A percentile compares a stretch with the other conserved stretches of the same genome.
phyloP scores from a whole-genome alignment of 2,329 filamentous ascomycete genomes.

The Fusarium ramigenum region DNA sequence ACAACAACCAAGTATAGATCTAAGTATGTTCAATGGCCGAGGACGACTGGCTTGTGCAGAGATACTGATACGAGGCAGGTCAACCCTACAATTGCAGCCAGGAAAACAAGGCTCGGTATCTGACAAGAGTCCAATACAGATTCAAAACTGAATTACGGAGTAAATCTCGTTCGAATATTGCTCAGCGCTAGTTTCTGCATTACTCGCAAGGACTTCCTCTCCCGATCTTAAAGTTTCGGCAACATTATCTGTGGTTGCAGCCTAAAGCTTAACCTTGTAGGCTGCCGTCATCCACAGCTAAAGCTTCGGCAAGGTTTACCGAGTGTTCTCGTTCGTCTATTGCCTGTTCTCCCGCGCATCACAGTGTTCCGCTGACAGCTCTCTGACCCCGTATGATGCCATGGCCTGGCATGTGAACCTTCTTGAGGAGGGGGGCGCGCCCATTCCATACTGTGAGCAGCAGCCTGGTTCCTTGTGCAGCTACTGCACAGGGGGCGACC shows the following conservation, averaged over 20 bases:
- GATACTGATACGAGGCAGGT: background rate
- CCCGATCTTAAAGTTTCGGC: background rate
- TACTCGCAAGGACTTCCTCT: background rate
- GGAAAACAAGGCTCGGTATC: background rate
- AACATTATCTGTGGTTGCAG: background rate
- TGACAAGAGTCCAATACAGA: background rate
- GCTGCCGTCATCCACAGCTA: too few relatives aligned
- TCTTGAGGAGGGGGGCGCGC: background rate
- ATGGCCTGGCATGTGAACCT: background rate
- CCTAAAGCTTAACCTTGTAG: too few relatives aligned
- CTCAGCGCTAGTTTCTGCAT: background rate
- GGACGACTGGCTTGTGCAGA: rapidly evolving
- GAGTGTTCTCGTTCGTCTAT: background rate
- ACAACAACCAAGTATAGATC: too few relatives aligned
- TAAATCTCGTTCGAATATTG: rapidly evolving
- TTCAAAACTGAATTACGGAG: background rate
- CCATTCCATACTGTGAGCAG: background rate
- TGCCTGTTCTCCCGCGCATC: background rate
- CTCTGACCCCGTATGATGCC: background rate
- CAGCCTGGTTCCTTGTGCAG: too few relatives aligned
- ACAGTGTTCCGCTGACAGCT: background rate
- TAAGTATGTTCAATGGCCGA: rapidly evolving
- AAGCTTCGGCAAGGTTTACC: background rate
- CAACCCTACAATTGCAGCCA: too few relatives aligned
- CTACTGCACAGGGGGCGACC: too few relatives aligned